Percentiles rank a stretch among this genome's conserved stretches.
Evolutionary conservation across 768 basidiomycete genomes (phyloP).

Genomic region (Amanita jacksonii): DNA sequence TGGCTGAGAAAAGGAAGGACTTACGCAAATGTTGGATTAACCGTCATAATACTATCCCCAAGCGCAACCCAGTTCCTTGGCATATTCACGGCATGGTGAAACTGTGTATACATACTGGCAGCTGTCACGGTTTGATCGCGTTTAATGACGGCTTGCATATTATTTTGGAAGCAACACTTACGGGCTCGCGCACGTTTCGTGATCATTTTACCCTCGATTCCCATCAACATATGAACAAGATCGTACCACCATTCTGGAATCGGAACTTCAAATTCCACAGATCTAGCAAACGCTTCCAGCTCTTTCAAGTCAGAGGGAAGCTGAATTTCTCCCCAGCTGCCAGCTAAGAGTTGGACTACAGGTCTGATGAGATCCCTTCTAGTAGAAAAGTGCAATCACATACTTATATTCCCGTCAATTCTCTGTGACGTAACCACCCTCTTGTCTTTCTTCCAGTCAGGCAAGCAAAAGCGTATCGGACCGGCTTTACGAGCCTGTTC

Average conservation of each 20-base stretch:
- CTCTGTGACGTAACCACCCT: neutral
- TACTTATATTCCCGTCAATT: neutral
- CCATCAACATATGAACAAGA: constrained; percentile 20
- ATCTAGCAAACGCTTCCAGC: constrained; percentile 8
- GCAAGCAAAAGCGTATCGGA: constrained; percentile 4
- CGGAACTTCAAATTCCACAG: constrained; percentile 11
- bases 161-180: constrained; percentile 9
- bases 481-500: neutral
- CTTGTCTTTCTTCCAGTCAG: constrained; percentile 3
- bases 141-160: too few species aligned
- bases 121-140: constrained; percentile 9
- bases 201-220: constrained; percentile 13
- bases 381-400: neutral
- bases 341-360: too few species aligned
- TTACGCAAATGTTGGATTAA: constrained; percentile 12
- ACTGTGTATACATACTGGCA: constrained; percentile 16
- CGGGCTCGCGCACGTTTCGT: constrained; percentile 10
- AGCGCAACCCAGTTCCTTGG: constrained; percentile 25
- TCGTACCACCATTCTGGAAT: constrained; percentile 20
- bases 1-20: neutral
- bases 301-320: constrained; percentile 12
- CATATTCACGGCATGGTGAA: constrained; percentile 17
- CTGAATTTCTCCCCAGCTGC: neutral
- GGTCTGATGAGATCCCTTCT: neutral
- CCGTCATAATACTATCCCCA: constrained; percentile 25